phyloP scores from a whole-genome alignment of 768 basidiomycete species.

The Tubosaeta sp. region DNA sequence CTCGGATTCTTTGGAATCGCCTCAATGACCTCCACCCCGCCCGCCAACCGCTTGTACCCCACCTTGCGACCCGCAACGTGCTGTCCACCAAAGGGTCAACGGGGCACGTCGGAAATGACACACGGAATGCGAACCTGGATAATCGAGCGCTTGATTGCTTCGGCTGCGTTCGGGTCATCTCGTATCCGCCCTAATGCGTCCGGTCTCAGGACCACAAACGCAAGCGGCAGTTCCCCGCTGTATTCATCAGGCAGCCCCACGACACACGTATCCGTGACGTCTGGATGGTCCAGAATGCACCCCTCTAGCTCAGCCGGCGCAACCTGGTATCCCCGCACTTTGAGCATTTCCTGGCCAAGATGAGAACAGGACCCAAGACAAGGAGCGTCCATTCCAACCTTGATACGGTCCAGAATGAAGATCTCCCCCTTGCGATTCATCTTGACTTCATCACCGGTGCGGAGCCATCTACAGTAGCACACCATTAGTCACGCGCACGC shows the following conservation, averaged over 20 bases:
- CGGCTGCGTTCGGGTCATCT: conserved; percentile 29
- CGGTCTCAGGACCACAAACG: conserved; percentile 55
- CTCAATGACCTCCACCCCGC: conserved; percentile 61
- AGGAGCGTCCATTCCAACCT: conserved; percentile 37
- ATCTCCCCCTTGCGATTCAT: conserved; percentile 59
- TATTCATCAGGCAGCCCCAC: conserved; percentile 70
- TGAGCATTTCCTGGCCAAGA: conserved; percentile 59
- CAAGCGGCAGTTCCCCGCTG: conserved; percentile 70
- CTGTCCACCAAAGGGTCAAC: conserved; percentile 27
- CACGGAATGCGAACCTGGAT: conserved; percentile 44
- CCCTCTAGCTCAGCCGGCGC: conserved; percentile 67
- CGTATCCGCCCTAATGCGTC: conserved; percentile 35
- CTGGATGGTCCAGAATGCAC: conserved; percentile 55
- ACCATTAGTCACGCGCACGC: neutral
- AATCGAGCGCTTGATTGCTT: conserved; percentile 38
- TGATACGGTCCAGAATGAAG: conserved; percentile 69
- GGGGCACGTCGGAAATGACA: neutral
- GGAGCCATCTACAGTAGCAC: conserved; percentile 48
- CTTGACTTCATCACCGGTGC: conserved; percentile 67
- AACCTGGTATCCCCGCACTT: conserved; percentile 56
- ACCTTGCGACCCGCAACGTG: conserved; percentile 56
- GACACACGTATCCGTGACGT: conserved; percentile 60
- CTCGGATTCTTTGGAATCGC: conserved; percentile 66
- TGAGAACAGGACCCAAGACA: neutral
- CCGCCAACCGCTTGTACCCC: conserved; percentile 56